Percentiles rank a stretch among this genome's conserved stretches.
Conservation (phyloP, 805 yeast species). For the Jamesozyma jinghongensis region DNA sequence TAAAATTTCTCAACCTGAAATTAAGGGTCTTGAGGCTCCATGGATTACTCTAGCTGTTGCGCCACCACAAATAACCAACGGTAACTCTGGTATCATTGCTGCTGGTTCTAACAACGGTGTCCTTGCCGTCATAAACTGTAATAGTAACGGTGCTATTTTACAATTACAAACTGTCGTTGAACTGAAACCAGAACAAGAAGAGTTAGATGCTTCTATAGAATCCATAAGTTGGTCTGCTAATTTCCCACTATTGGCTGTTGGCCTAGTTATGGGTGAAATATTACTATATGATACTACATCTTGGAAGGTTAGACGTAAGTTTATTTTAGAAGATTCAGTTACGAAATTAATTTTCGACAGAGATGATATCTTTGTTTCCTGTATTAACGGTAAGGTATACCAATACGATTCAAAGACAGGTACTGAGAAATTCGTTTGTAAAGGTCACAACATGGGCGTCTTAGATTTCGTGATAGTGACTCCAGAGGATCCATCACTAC, state of each 20-base stretch:
- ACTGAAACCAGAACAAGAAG: slow-evolving; percentile 45
- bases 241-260: slow-evolving; percentile 66
- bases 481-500: slow-evolving; percentile 20
- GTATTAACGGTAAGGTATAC: slow-evolving; percentile 79
- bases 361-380: slow-evolving; percentile 54
- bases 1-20: slow-evolving; percentile 54
- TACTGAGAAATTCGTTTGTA: slow-evolving; percentile 62
- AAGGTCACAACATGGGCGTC: slow-evolving; percentile 92
- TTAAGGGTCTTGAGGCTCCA: slow-evolving; percentile 71
- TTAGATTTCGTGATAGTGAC: slow-evolving; percentile 70
- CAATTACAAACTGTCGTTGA: slow-evolving; percentile 59
- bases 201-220: slow-evolving; percentile 62
- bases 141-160: slow-evolving; percentile 55
- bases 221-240: slow-evolving; percentile 72
- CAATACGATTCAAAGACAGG: slow-evolving; percentile 89
- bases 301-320: slow-evolving; percentile 74
- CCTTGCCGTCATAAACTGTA: slow-evolving; percentile 66
- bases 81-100: slow-evolving; percentile 50
- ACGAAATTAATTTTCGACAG: slow-evolving; percentile 65
- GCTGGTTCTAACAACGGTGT: slow-evolving; percentile 86
- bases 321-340: slow-evolving; percentile 69
- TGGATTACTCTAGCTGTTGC: slow-evolving; percentile 66
- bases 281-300: slow-evolving; percentile 71
- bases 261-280: slow-evolving; percentile 84
- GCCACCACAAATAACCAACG: slow-evolving; percentile 33